phyloP scores from a whole-genome alignment of 352 stramenopile species.

The Phytophthora constricta region DNA sequence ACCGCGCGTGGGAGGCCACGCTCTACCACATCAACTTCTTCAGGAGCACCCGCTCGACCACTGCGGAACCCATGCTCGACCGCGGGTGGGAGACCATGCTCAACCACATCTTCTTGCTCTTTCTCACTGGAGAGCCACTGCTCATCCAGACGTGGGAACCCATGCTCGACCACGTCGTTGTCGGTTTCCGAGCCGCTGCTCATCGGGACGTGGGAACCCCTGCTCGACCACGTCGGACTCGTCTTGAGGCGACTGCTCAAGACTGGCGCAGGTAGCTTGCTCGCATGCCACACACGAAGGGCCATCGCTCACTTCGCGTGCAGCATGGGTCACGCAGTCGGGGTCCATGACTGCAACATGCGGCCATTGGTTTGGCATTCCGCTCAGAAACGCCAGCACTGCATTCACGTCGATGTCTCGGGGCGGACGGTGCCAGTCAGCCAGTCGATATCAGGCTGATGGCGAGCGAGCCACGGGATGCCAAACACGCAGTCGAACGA shows the following conservation, averaged over 20 bases:
- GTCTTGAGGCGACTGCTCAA: conserved; percentile 23
- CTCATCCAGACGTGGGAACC: no score
- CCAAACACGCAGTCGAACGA: background rate
- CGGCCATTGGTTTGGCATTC: conserved; percentile 10
- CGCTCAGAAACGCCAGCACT: conserved; percentile 13
- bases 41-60: no score
- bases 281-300: conserved; percentile 21
- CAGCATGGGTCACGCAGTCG: conserved; percentile 4
- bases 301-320: conserved; percentile 20
- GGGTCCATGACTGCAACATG: conserved; percentile 26
- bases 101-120: no score
- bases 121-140: no score
- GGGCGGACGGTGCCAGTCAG: conserved; percentile 17
- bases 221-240: conserved; percentile 5
- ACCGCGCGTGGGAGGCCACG: no score
- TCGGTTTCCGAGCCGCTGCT: conserved; percentile 11
- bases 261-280: background rate
- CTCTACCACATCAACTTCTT: no score
- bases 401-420: conserved; percentile 5
- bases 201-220: conserved; percentile 3
- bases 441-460: conserved; percentile 33
- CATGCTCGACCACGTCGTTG: no score
- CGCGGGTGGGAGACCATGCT: no score
- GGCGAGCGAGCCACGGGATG: conserved; percentile 38
- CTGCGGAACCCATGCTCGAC: no score